These are phyloP conservation scores for Amanita rimosa DNA, from an alignment of 768 basidiomycete genomes.

Conservation along the genomic window DNA sequence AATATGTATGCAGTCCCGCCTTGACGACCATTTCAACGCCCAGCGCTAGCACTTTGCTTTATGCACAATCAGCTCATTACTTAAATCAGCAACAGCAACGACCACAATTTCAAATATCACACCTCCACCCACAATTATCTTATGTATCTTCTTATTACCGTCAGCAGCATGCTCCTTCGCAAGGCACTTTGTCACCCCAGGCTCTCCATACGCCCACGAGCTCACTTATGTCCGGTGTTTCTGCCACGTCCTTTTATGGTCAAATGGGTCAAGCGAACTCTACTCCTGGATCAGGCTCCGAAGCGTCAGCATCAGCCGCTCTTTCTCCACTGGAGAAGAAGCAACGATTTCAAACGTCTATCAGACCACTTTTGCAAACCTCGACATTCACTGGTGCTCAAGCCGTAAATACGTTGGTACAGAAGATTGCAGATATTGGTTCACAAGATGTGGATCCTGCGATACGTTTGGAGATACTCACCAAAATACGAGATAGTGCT, in stretches of 20 bases:
- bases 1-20: slow-evolving; percentile 36
- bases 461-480: slow-evolving; percentile 66
- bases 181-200: slow-evolving; percentile 61
- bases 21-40: slow-evolving; percentile 40
- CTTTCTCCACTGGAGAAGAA: slow-evolving; percentile 37
- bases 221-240: slow-evolving; percentile 26
- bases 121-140: slow-evolving; percentile 13
- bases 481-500: slow-evolving; percentile 73
- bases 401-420: slow-evolving; percentile 53
- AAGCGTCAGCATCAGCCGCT: slow-evolving; percentile 18
- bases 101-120: slow-evolving; percentile 12
- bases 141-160: slow-evolving; percentile 16
- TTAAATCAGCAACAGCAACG: slow-evolving; percentile 23
- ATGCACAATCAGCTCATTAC: slow-evolving; percentile 24
- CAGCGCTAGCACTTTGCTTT: slow-evolving; percentile 30
- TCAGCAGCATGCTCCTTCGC: slow-evolving; percentile 26
- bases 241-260: slow-evolving; percentile 23
- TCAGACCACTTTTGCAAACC: slow-evolving; percentile 48
- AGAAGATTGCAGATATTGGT: slow-evolving; percentile 48
- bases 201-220: slow-evolving; percentile 51
- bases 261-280: slow-evolving; percentile 9
- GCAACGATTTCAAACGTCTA: slow-evolving; percentile 36
- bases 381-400: slow-evolving; percentile 57
- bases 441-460: slow-evolving; percentile 49
- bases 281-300: slow-evolving; percentile 12